These are phyloP conservation scores for Xylariales sp. DNA, from an alignment of 2,329 filamentous ascomycete genomes.

Conservation along the genomic window DNA sequence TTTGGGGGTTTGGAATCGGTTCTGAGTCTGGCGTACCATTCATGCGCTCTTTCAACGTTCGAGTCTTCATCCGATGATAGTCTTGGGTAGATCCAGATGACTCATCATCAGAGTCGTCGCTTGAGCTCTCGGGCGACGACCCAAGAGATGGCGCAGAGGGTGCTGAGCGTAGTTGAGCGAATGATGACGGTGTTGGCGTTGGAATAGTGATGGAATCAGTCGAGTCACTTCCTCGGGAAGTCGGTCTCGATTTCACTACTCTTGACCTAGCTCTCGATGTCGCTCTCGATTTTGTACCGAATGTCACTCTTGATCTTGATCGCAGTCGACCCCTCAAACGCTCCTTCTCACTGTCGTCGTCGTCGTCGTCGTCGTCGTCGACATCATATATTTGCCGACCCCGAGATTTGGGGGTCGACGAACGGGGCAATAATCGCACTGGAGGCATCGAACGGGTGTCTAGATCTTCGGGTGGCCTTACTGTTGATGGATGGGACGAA, in stretches of 20 bases:
- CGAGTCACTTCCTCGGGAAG: conserved; percentile 30
- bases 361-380: conserved; percentile 36
- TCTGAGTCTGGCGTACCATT: conserved; percentile 39
- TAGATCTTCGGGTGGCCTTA: conserved; percentile 46
- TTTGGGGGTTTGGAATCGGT: conserved; percentile 33
- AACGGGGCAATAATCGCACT: conserved; percentile 43
- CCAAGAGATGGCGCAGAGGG: conserved; percentile 52
- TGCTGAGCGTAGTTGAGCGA: conserved; percentile 54
- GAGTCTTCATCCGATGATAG: conserved; percentile 24
- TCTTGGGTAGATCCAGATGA: conserved; percentile 36
- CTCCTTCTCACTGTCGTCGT: conserved; percentile 42
- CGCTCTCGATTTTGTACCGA: conserved; percentile 23
- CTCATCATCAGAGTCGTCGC: conserved; percentile 43
- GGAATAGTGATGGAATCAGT: conserved; percentile 38
- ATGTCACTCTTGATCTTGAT: conserved; percentile 41
- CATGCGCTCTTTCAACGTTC: conserved; percentile 41
- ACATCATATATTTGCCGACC: conserved; percentile 41
- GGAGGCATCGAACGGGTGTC: conserved; percentile 48
- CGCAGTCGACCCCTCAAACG: conserved; percentile 45
- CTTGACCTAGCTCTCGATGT: conserved; percentile 31
- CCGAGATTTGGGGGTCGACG: conserved; percentile 43
- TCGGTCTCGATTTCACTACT: conserved; percentile 42
- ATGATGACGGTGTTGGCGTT: conserved; percentile 51
- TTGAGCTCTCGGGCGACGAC: conserved; percentile 54
- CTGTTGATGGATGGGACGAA: conserved; percentile 46